Base-by-base conservation (phyloP, 2,329 filamentous ascomycete species). In the Gliomastix tumulicola region DNA sequence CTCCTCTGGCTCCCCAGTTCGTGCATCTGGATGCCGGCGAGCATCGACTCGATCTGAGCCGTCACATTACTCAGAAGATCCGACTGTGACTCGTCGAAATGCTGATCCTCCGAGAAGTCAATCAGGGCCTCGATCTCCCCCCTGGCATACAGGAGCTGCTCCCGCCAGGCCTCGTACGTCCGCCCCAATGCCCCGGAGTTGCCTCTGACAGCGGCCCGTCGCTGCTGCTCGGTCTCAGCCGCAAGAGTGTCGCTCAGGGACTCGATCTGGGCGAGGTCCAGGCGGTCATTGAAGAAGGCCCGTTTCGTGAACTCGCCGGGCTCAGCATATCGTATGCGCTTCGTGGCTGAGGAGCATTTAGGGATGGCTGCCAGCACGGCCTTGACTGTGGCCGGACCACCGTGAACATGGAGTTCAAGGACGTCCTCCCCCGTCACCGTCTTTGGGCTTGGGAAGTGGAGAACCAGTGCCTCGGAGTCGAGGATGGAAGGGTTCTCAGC, bases 41-140 rank as follows among this genome's bases (percentile, higher is more conserved):
- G 65, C 38, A 97, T 74, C 1, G 52, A 56, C 2, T 57, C 53
- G 3, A 94, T 75, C 51, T 88, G 79, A 1, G 46, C 47, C 2
- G 78, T 73, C 21, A 96, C 85, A 34, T 80, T 87, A 1, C 54
- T 57, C 31, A 94, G 71, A 17, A 97, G 68, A 38, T 84, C 74
- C 1, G 71, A 63, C 1, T 88, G 84, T 4, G 86, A 82, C 59
- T 95, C 88, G 48, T 97, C 89, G 51, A 98, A 94, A 63, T 97
- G 86, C 60, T 98, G 90, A 51, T 97, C 92, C 57, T 98, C 92
- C 2, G 87, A 84, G 56, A 98, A 98, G 60, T 98, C 92, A 43
- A 98, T 97, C 47, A 98, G 64, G 0, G 92, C 92, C 60, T 98
- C 92, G 27, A 98, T 71, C 62, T 97, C 89, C 9, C 88, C 92